Percentiles rank a stretch among this genome's conserved stretches.
These are phyloP conservation scores for Lonicera japonica DNA, from an alignment of 129 eudicot genomes.

Conservation along the genomic window DNA sequence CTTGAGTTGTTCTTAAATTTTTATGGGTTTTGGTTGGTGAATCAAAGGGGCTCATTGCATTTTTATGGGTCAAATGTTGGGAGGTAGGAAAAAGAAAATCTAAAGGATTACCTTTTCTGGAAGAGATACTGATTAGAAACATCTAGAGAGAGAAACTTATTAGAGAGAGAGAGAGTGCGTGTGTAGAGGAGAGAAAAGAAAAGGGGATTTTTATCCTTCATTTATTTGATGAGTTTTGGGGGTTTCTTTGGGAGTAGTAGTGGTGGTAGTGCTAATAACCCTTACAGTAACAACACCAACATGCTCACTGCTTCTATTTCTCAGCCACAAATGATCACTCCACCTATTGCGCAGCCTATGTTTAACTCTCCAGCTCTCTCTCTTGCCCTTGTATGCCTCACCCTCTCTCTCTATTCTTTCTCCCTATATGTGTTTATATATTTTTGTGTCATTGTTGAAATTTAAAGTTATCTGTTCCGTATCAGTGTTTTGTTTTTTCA, in stretches of 20 bases:
- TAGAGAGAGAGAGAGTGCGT: conserved; percentile 11
- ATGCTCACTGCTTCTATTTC: conserved; percentile 39
- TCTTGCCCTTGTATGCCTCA: conserved; percentile 50
- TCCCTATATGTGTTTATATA: background rate
- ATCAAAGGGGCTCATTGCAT: background rate
- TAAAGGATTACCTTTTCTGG: conserved; percentile 16
- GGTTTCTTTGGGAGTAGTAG: conserved; percentile 45
- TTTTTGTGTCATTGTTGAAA: background rate
- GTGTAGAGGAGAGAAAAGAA: background rate
- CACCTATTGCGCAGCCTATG: conserved; percentile 31
- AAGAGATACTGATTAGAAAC: conserved; percentile 5
- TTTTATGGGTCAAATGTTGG: background rate
- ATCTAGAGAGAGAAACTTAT: conserved; percentile 14
- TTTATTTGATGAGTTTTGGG: conserved; percentile 55
- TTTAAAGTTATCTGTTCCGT: background rate
- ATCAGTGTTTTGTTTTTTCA: background rate
- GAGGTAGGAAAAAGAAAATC: conserved; percentile 24
- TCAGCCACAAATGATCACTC: conserved; percentile 44
- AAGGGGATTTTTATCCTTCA: background rate
- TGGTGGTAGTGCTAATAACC: conserved; percentile 35
- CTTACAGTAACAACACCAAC: conserved; percentile 27
- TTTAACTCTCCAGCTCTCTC: conserved; percentile 55
- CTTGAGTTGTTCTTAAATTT: conserved; percentile 39
- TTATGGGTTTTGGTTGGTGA: conserved; percentile 66
- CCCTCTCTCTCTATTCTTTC: conserved; percentile 6